These are phyloP conservation scores for Scleroderma bovista DNA, from an alignment of 768 basidiomycete genomes.

Conservation along the genomic window DNA sequence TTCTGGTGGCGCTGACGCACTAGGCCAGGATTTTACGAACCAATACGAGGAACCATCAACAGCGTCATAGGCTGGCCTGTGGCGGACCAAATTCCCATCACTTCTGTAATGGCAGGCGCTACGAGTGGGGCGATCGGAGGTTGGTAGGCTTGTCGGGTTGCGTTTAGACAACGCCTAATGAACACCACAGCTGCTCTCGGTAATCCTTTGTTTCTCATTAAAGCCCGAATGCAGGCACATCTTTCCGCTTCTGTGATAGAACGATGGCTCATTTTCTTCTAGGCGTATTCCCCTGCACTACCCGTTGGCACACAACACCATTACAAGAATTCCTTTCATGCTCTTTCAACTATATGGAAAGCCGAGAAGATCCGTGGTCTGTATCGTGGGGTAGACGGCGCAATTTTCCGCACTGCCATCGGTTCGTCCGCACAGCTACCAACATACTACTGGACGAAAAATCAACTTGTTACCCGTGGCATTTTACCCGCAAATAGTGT, in stretches of 20 bases:
- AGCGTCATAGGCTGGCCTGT: slow-evolving; percentile 55
- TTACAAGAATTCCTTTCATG: slow-evolving; percentile 82
- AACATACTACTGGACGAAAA: slow-evolving; percentile 92
- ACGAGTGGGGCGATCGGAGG: slow-evolving; percentile 89
- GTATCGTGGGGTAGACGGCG: slow-evolving; percentile 87
- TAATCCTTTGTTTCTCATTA: slow-evolving; percentile 91
- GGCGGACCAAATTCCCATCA: slow-evolving; percentile 63
- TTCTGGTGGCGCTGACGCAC: slow-evolving; percentile 9
- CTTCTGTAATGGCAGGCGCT: slow-evolving; percentile 84
- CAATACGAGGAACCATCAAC: slow-evolving; percentile 73
- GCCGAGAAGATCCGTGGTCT: slow-evolving; percentile 78
- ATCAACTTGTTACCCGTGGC: slow-evolving; percentile 60
- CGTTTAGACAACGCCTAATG: not conserved
- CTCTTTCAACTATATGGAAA: slow-evolving; percentile 70
- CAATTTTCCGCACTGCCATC: slow-evolving; percentile 90
- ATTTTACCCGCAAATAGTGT: slow-evolving; percentile 72
- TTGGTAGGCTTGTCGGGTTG: slow-evolving; percentile 20
- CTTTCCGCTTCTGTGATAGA: not conserved
- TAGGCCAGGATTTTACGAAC: slow-evolving; percentile 89
- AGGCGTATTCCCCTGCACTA: slow-evolving; percentile 92
- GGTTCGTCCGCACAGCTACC: slow-evolving; percentile 95
- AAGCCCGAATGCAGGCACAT: slow-evolving; percentile 91
- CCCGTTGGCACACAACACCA: slow-evolving; percentile 94
- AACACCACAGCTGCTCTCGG: slow-evolving; percentile 57
- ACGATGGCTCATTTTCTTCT: not conserved